A percentile compares a stretch with the other conserved stretches of the same genome.
phyloP scores from a whole-genome alignment of 306 rosid genomes.

The Aeschynomene evenia region DNA sequence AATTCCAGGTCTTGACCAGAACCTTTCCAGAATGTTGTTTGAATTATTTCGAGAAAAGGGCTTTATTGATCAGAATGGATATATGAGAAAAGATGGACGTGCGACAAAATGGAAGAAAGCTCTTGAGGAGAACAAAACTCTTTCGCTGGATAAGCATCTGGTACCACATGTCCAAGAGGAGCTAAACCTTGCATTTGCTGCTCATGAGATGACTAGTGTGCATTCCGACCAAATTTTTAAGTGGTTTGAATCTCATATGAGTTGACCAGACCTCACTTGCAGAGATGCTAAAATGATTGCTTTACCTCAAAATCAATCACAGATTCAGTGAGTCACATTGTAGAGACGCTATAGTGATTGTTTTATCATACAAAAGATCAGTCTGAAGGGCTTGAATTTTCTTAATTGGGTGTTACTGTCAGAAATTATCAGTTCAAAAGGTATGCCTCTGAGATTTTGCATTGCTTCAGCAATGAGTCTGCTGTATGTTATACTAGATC shows the following conservation, averaged over 20 bases:
- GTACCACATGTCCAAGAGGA: slow-evolving; percentile 79
- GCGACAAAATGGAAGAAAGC: slow-evolving; percentile 59
- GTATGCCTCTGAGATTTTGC: slow-evolving; percentile 28
- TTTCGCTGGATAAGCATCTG: slow-evolving; percentile 41
- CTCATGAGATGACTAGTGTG: slow-evolving; percentile 84
- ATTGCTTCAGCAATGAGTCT: slow-evolving; percentile 14
- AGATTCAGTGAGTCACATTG: slow-evolving; percentile 20
- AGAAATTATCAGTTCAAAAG: slow-evolving; percentile 27
- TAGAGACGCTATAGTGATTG: slow-evolving; percentile 2
- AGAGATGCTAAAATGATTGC: background rate
- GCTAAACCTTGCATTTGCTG: slow-evolving; percentile 85
- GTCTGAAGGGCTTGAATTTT: slow-evolving; percentile 29
- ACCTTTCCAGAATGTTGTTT: slow-evolving; percentile 57
- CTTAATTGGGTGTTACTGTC: slow-evolving; percentile 6
- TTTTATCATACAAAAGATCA: background rate
- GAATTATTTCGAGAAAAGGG: slow-evolving; percentile 61
- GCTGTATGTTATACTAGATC: slow-evolving; percentile 18
- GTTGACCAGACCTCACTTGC: slow-evolving; percentile 31
- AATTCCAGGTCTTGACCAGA: slow-evolving; percentile 66
- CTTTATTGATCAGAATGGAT: slow-evolving; percentile 70
- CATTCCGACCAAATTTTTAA: slow-evolving; percentile 62
- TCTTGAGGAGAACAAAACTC: slow-evolving; percentile 43
- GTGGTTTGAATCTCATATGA: slow-evolving; percentile 76
- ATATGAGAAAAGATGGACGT: slow-evolving; percentile 79
- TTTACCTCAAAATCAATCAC: slow-evolving; percentile 9